Evolutionary conservation across 768 basidiomycete genomes (phyloP).

Genomic region (Calocybe indica): DNA sequence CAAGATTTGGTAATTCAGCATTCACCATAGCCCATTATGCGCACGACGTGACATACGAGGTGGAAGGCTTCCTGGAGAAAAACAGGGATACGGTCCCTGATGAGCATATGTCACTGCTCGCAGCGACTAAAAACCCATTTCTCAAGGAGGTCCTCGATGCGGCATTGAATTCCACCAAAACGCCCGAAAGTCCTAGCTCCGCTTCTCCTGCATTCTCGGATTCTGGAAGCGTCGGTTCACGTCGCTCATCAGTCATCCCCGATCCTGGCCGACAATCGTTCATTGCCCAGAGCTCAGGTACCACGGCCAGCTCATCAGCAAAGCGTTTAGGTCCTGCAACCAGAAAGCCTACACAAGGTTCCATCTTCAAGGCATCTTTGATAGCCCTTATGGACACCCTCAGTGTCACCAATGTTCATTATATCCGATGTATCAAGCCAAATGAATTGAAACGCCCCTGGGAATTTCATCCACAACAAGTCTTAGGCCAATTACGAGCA

Average conservation of each 20-base stretch:
- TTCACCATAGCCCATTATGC: slow-evolving; percentile 99
- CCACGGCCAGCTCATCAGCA: slow-evolving; percentile 25
- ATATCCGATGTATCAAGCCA: slow-evolving; percentile 99
- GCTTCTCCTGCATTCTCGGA: slow-evolving; percentile 76
- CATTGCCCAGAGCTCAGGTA: slow-evolving; percentile 40
- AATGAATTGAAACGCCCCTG: slow-evolving; percentile 96
- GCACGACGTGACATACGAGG: slow-evolving; percentile 96
- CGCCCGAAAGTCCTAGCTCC: slow-evolving; percentile 62
- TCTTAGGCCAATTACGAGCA: slow-evolving; percentile 89
- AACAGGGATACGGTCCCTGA: slow-evolving; percentile 98
- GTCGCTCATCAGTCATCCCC: slow-evolving; percentile 80
- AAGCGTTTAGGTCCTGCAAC: slow-evolving; percentile 63
- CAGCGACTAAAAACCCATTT: slow-evolving; percentile 85
- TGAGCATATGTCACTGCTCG: slow-evolving; percentile 89
- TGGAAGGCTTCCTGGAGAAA: slow-evolving; percentile 97
- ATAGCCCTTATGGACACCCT: slow-evolving; percentile 96
- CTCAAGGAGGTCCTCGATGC: slow-evolving; percentile 92
- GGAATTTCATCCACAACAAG: slow-evolving; percentile 95
- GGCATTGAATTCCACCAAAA: slow-evolving; percentile 70
- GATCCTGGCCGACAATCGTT: slow-evolving; percentile 79
- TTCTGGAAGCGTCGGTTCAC: slow-evolving; percentile 69
- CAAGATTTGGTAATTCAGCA: slow-evolving; percentile 94
- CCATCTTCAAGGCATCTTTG: slow-evolving; percentile 95
- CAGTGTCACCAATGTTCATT: slow-evolving; percentile 95
- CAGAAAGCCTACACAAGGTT: slow-evolving; percentile 96